These are phyloP conservation scores for Wickerhamiella kurtzmanii DNA, from an alignment of 805 yeast species.

Conservation along the genomic window DNA sequence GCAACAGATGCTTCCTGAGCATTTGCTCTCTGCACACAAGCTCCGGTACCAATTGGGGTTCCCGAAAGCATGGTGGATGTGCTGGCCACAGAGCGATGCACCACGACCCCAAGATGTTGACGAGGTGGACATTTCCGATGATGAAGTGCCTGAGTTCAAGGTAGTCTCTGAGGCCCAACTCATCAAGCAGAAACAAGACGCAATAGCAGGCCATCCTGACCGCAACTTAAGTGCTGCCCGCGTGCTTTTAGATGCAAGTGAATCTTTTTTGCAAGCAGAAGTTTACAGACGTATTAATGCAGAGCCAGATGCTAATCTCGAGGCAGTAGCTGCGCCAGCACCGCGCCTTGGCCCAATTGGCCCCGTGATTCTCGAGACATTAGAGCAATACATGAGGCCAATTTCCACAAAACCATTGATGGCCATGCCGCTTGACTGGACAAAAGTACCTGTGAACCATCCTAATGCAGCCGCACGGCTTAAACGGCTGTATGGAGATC, in stretches of 20 bases:
- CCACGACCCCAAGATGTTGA: slow-evolving; percentile 15
- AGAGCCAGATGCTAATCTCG: slow-evolving; percentile 5
- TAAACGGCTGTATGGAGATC: slow-evolving; percentile 6
- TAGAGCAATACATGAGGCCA: slow-evolving; percentile 5
- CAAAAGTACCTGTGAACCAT: slow-evolving; percentile 8
- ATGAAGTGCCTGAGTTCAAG: slow-evolving; percentile 2
- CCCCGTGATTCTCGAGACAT: slow-evolving; percentile 3
- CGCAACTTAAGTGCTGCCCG: slow-evolving; percentile 2
- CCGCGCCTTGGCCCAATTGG: slow-evolving; percentile 11
- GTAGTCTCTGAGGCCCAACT: slow-evolving; percentile 1
- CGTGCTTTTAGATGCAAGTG: slow-evolving; percentile 17
- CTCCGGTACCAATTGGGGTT: slow-evolving; percentile 17
- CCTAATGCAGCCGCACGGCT: slow-evolving; percentile 8
- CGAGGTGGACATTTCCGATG: slow-evolving; percentile 7
- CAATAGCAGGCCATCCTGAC: neutral
- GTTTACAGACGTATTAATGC: slow-evolving; percentile 17
- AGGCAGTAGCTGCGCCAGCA: slow-evolving; percentile 14
- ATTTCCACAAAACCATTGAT: neutral
- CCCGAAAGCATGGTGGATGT: slow-evolving; percentile 35
- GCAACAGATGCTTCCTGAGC: slow-evolving; percentile 42
- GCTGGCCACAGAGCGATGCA: slow-evolving; percentile 43
- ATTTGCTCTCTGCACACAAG: slow-evolving; percentile 46
- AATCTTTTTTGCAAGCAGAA: slow-evolving; percentile 15
- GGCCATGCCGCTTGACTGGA: slow-evolving; percentile 5
- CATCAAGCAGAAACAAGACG: neutral